Conservation (phyloP, 768 basidiomycete species). For the Termitomyces sp. region DNA sequence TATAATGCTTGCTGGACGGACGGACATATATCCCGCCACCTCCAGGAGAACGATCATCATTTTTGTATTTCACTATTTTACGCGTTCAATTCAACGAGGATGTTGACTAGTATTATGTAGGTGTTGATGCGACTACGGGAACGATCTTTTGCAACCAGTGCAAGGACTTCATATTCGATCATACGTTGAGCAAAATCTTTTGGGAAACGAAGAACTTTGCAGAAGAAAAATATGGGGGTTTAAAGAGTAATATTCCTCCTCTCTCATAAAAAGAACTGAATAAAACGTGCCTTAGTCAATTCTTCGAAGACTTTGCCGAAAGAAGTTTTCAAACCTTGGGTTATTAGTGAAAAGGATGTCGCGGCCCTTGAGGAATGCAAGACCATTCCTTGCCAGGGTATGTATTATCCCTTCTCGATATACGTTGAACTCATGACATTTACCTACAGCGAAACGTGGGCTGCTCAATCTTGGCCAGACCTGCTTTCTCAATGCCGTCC, state of each 20-base stretch:
- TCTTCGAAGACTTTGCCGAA: slow-evolving; percentile 13
- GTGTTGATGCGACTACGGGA: slow-evolving; percentile 72
- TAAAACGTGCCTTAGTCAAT: slow-evolving; percentile 13
- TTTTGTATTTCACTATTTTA: slow-evolving; percentile 49
- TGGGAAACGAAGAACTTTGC: slow-evolving; percentile 39
- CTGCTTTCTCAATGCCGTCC: slow-evolving; percentile 89
- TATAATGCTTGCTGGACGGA: slow-evolving; percentile 67
- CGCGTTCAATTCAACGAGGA: background rate
- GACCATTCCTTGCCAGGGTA: slow-evolving; percentile 72
- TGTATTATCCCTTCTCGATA: slow-evolving; percentile 6
- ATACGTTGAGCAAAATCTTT: slow-evolving; percentile 42
- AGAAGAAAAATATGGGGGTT: slow-evolving; percentile 59
- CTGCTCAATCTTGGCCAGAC: slow-evolving; percentile 88
- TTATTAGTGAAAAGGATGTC: slow-evolving; percentile 31
- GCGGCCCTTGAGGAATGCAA: slow-evolving; percentile 44
- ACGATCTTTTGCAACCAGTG: slow-evolving; percentile 69
- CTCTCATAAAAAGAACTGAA: background rate
- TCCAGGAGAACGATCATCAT: slow-evolving; percentile 49
- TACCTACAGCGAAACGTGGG: slow-evolving; percentile 63
- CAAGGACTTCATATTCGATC: slow-evolving; percentile 68
- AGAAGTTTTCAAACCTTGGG: slow-evolving; percentile 34
- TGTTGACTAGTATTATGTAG: slow-evolving; percentile 32
- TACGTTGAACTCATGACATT: background rate
- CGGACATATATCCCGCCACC: slow-evolving; percentile 54
- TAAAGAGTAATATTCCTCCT: slow-evolving; percentile 41